Conservation (phyloP, 140 eudicot genomes). For the Bidens hawaiensis region DNA sequence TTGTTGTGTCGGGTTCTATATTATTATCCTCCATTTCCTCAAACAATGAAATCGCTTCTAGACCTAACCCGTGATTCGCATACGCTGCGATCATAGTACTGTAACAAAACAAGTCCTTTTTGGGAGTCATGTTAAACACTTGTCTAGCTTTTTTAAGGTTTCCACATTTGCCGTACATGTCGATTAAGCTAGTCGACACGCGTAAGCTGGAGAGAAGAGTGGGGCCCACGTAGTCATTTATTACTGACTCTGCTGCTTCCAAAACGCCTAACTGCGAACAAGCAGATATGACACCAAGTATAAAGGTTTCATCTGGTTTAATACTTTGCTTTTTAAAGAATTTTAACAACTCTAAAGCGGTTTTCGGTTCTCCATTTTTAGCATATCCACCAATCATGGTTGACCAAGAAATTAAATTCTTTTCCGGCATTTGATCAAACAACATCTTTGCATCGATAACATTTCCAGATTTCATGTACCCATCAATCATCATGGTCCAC, state of each 20-base stretch:
- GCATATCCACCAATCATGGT: constrained; percentile 54
- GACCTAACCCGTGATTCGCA: constrained; percentile 52
- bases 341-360: constrained; percentile 45
- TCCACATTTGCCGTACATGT: constrained; percentile 66
- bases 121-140: constrained; percentile 16
- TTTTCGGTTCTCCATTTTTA: constrained; percentile 41
- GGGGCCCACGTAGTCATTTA: constrained; percentile 27
- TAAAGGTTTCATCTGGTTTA: constrained; percentile 49
- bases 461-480: constrained; percentile 45
- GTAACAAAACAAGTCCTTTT: constrained; percentile 48
- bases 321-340: constrained; percentile 29
- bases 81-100: constrained; percentile 52
- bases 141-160: constrained; percentile 43
- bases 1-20: constrained; percentile 39
- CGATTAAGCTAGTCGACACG: constrained; percentile 44
- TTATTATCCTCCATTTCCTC: constrained; percentile 32
- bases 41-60: constrained; percentile 39
- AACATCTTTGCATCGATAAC: constrained; percentile 37
- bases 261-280: constrained; percentile 56
- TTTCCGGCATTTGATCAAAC: constrained; percentile 52
- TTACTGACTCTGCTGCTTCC: constrained; percentile 41
- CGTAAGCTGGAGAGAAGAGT: constrained; percentile 28
- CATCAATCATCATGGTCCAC: constrained; percentile 57
- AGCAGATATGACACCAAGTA: constrained; percentile 44
- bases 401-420: constrained; percentile 52